phyloP scores from a whole-genome alignment of 2,329 filamentous ascomycete genomes.

The Alternaria rosae region DNA sequence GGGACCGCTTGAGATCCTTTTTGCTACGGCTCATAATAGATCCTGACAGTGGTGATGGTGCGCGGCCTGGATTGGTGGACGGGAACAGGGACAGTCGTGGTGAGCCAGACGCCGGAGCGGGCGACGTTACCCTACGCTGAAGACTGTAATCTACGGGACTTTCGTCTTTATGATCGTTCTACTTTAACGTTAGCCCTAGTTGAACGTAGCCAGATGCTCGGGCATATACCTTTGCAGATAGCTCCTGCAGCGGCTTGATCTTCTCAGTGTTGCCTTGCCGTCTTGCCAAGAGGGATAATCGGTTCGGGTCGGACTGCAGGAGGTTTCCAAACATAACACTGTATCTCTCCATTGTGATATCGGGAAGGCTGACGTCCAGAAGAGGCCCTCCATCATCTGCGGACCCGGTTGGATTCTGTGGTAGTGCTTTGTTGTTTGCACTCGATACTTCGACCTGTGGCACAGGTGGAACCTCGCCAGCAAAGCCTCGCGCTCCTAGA shows the following conservation, averaged over 20 bases:
- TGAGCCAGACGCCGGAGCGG: constrained; percentile 35
- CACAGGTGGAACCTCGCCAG: constrained; percentile 14
- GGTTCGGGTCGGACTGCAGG: constrained; percentile 57
- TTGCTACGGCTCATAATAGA: constrained; percentile 26
- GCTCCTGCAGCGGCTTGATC: constrained; percentile 42
- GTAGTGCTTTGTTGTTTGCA: constrained; percentile 13
- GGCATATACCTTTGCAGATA: constrained; percentile 43
- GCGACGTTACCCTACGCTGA: constrained; percentile 46
- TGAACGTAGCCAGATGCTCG: neutral
- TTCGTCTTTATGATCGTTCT: constrained; percentile 26
- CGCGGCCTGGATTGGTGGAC: constrained; percentile 27
- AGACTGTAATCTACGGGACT: constrained; percentile 26
- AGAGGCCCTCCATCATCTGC: constrained; percentile 35
- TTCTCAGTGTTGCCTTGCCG: constrained; percentile 47
- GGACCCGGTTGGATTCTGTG: constrained; percentile 3
- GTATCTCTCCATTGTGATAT: constrained; percentile 83
- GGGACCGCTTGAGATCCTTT: constrained; percentile 37
- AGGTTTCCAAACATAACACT: constrained; percentile 91
- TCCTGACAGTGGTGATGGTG: constrained; percentile 36
- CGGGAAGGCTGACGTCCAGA: constrained; percentile 81
- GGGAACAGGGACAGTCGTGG: constrained; percentile 46
- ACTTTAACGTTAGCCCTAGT: constrained; percentile 16
- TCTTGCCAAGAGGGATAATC: constrained; percentile 41
- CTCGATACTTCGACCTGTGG: constrained; percentile 30
- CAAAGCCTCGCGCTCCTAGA: constrained; percentile 22